Base-by-base conservation (phyloP, 2,329 filamentous ascomycete species). In the Calonectria montana region DNA sequence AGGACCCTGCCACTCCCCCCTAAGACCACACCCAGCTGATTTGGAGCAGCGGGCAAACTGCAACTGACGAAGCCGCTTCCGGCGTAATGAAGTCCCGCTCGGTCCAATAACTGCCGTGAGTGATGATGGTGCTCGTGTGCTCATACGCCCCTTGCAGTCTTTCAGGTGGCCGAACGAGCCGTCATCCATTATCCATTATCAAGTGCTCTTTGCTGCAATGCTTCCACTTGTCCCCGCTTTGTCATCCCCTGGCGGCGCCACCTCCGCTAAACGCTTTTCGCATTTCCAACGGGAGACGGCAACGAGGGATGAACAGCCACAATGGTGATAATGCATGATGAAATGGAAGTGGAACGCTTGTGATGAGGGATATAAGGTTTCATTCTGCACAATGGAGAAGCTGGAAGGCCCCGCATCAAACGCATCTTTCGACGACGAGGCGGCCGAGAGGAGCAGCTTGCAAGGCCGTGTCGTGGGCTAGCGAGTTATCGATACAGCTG, bases 81-180 rank as follows among this genome's bases (percentile, higher is more conserved):
- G 41, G 39, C 31, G 4, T 23, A 41, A 43, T 55, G 16, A 53
- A 43, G 35, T 62, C 55, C 31, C 27, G 47, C 59, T 55, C 35
- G 48, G 39, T 29, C 29, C 59, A 69, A 27, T 47, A 45, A 29
- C 31, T 62, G 25, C n/a, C 41, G 59, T 23, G 35, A 31, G 27
- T 16, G 43, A 39, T 10, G 29, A 37, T 55, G 27, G n/a, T 72
- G 69, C 55, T 74, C 72, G 55, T 70, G 64, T 69, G 72, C 67
- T 31, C 25, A 71, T 35, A 27, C 69, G 47, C 61, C 65, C 31
- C 31, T 61, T 65, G 37, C 67, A 43, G 27, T 12, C 48, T 18
- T 53, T 15, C 62, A 73, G 65, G 67, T 68, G 75, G 65, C 37
- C 74, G 74, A 76, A 78, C 73, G 65, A 61, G 37, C 57, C 57